phyloP scores from a whole-genome alignment of 148 eudicot genomes.

The Fagopyrum homotropicum region DNA sequence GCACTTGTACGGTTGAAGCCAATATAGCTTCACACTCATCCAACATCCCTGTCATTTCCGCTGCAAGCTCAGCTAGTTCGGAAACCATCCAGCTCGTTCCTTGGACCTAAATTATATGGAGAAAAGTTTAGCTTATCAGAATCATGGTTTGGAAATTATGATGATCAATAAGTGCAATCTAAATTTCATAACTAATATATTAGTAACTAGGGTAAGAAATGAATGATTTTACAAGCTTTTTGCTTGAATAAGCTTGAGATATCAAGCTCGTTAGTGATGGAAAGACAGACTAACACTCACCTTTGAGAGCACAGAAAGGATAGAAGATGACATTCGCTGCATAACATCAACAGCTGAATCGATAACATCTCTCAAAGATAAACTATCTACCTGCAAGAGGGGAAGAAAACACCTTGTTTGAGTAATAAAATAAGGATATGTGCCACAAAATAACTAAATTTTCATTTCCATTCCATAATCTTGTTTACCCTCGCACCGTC shows the following conservation, averaged over 20 bases:
- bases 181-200: too few species aligned
- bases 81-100: slow-evolving; percentile 55
- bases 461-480: not conserved
- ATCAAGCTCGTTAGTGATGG: too few species aligned
- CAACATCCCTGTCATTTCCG: slow-evolving; percentile 66
- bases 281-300: slow-evolving; percentile 24
- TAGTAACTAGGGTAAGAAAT: too few species aligned
- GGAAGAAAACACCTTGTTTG: not conserved
- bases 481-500: slow-evolving; percentile 68
- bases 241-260: too few species aligned
- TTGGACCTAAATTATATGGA: slow-evolving; percentile 46
- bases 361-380: slow-evolving; percentile 53
- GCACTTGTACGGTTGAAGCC: slow-evolving; percentile 61
- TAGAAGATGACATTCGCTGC: slow-evolving; percentile 68
- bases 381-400: slow-evolving; percentile 53
- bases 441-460: too few species aligned
- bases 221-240: too few species aligned
- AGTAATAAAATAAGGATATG: not conserved
- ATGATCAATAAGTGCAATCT: too few species aligned
- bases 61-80: slow-evolving; percentile 66
- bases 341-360: slow-evolving; percentile 72
- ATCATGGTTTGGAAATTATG: not conserved
- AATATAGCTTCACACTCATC: slow-evolving; percentile 65
- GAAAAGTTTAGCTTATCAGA: not conserved
- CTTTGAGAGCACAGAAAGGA: slow-evolving; percentile 46